Conservation (phyloP, 257 asterid genomes). For the Verbena officinalis region DNA sequence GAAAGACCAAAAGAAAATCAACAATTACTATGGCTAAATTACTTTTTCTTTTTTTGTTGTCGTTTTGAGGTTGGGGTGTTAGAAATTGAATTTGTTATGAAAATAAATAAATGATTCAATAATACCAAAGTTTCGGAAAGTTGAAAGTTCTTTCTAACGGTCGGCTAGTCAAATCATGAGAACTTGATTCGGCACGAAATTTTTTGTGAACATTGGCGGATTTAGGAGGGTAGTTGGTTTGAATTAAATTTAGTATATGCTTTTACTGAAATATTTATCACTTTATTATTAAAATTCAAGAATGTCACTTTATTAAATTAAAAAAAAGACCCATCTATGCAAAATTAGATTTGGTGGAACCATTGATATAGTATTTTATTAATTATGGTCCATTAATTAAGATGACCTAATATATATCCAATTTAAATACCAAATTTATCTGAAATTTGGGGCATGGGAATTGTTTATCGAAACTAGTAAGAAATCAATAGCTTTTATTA, state of each 20-base stretch:
- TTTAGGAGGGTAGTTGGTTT: constrained; percentile 19
- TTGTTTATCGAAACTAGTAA: too few species aligned
- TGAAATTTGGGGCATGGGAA: too few species aligned
- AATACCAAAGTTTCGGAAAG: constrained; percentile 22
- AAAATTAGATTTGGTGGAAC: too few species aligned
- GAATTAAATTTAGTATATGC: constrained; percentile 9
- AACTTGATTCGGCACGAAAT: constrained; percentile 13
- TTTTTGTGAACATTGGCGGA: not conserved
- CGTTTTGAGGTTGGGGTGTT: not conserved
- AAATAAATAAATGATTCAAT: not conserved
- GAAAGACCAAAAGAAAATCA: too few species aligned
- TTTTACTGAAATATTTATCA: not conserved
- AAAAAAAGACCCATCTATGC: too few species aligned
- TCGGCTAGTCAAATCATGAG: constrained; percentile 40
- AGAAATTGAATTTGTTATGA: constrained; percentile 10
- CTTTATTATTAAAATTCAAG: too few species aligned
- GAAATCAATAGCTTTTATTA: not conserved
- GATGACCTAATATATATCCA: too few species aligned
- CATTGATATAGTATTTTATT: too few species aligned
- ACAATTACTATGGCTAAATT: too few species aligned
- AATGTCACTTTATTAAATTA: too few species aligned
- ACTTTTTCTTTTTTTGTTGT: not conserved
- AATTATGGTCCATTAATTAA: too few species aligned
- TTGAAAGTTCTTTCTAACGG: constrained; percentile 46
- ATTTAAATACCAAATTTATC: too few species aligned